These are phyloP conservation scores for Halophytophthora polymorphica DNA, from an alignment of 352 stramenopile species.

Conservation along the genomic window DNA sequence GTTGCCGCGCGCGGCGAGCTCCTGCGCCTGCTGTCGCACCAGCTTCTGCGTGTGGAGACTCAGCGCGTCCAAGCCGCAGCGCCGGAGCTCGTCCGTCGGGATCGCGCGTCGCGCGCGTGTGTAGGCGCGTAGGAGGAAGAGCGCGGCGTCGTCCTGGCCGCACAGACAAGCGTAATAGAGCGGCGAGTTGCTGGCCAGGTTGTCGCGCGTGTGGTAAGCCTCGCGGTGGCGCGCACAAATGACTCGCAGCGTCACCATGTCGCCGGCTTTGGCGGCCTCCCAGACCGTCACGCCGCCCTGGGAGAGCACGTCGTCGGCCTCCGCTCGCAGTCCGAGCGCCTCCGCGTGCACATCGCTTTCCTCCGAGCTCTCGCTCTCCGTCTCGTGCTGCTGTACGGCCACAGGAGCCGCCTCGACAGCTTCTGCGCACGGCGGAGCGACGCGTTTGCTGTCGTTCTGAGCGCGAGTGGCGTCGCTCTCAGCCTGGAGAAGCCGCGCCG, in stretches of 20 bases:
- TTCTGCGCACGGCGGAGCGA: background rate
- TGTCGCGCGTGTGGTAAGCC: background rate
- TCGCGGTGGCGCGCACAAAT: background rate
- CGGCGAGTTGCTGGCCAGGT: background rate
- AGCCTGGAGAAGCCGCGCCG: background rate
- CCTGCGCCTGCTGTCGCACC: background rate
- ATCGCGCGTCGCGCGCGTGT: background rate
- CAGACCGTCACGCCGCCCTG: background rate
- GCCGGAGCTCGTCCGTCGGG: background rate
- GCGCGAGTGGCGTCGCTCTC: background rate
- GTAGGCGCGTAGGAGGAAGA: background rate
- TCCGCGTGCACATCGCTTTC: background rate
- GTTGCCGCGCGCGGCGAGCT: background rate
- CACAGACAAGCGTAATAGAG: background rate
- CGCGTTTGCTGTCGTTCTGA: background rate
- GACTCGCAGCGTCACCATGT: background rate
- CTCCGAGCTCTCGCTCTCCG: background rate
- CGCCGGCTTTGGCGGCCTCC: background rate
- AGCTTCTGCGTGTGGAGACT: background rate
- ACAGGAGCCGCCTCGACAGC: background rate
- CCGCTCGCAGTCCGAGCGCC: background rate
- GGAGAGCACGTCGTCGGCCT: background rate
- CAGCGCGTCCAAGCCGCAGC: background rate
- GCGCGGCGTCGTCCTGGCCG: background rate
- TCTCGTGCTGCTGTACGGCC: background rate